Evolutionary conservation across 2,329 filamentous ascomycete genomes (phyloP), one percentile per base, ranked within the genome.

Genomic region (Fusarium nisikadoi): DNA sequence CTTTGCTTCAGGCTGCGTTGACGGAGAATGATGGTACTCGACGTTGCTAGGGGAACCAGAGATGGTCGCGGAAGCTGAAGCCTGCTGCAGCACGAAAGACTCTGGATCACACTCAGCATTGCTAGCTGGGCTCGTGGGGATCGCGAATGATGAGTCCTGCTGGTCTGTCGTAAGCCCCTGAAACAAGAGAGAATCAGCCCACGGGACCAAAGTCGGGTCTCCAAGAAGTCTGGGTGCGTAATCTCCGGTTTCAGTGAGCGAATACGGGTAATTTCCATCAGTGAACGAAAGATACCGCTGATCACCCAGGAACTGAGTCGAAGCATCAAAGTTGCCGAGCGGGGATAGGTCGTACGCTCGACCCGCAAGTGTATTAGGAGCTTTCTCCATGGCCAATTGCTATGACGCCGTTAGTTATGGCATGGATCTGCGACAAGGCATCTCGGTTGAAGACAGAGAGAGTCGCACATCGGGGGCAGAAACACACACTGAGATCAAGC

Each of bases 161-260:
- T 38, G 35, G 6, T 27, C 6, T 2, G 12, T 17, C 17, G 36
- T 8, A 39, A 25, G 43, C 3, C 36, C 29, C 29, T 36, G 53
- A 6, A 25, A 9, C 8, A n/a, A 8, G 16, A 58, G 8, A 8
- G 43, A 23, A 2, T 17, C 27, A 9, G 20, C 17, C 23, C 39
- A 20, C 17, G 23, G 13, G 8, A 5, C 17, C 11, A 43, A 25
- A 16, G 23, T 17, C 11, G 20, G 43, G 19, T 23, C 25, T 10
- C 11, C 25, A 13, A 39, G 10, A 6, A 31, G 25, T 9, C 36
- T 6, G 2, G 43, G 43, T 3, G 23, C 25, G 25, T 20, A 58
- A 2, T 25, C 16, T 12, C 17, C 42, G 6, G n/a, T 17, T 5
- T 20, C 25, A 3, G 4, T 8, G 4, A 49, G 3, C 6, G 13